These are phyloP conservation scores for Paratrypanosoma confusum DNA, from an alignment of 208 protist species.

Conservation along the genomic window DNA sequence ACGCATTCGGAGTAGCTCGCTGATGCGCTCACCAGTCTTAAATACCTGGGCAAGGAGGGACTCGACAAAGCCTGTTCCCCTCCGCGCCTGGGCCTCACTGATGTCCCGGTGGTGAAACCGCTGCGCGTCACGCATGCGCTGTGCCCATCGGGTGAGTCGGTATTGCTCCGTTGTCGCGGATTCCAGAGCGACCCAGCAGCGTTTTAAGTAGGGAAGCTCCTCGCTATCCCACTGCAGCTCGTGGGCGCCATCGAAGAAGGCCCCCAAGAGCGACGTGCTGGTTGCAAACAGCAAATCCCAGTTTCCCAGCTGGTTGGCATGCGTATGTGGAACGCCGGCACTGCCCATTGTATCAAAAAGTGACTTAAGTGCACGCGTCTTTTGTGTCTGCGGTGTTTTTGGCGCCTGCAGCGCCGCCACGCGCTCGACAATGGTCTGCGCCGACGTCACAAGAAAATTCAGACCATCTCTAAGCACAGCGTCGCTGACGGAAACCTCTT, in stretches of 20 bases:
- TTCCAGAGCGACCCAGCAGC: conserved; percentile 6
- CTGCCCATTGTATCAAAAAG: conserved; percentile 67
- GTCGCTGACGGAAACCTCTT: not conserved
- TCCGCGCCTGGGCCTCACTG: conserved; percentile 68
- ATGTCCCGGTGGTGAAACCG: conserved; percentile 75
- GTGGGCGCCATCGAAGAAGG: conserved; percentile 38
- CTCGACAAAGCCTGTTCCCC: conserved; percentile 55
- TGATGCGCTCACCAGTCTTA: conserved; percentile 19
- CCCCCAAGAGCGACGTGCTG: conserved; percentile 18
- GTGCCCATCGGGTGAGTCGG: conserved; percentile 66
- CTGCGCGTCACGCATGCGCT: conserved; percentile 75
- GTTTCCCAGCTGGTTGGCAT: conserved; percentile 32
- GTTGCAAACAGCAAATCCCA: conserved; percentile 72
- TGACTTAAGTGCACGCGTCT: conserved; percentile 78
- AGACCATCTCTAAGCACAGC: conserved; percentile 17
- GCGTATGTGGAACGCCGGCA: conserved; percentile 66
- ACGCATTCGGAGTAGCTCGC: conserved; percentile 21
- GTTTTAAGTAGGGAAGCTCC: no score
- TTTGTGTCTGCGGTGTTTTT: conserved; percentile 67
- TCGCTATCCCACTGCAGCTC: no score
- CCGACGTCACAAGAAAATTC: conserved; percentile 32
- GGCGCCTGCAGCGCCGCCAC: conserved; percentile 71
- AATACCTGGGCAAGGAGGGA: conserved; percentile 51
- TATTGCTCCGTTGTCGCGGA: conserved; percentile 48
- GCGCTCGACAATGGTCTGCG: conserved; percentile 55